Evolutionary conservation across 306 rosid species (phyloP).

Genomic region (Dalbergia cochinchinensis): DNA sequence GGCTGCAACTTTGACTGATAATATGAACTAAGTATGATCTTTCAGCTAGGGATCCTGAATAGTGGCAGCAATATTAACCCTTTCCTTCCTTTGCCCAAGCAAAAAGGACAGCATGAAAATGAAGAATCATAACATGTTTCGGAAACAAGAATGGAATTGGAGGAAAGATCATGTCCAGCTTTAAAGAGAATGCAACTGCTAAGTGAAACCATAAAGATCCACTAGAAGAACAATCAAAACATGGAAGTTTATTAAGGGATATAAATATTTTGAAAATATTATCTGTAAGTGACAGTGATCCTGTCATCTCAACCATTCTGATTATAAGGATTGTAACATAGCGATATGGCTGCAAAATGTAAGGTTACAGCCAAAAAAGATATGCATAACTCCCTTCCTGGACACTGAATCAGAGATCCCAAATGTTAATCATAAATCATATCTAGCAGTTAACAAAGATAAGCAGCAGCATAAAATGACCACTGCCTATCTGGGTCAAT

Average conservation of each 20-base stretch:
- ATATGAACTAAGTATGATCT: not conserved
- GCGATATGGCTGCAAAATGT: constrained; percentile 3
- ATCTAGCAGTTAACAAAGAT: constrained; percentile 21
- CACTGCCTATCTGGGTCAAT: not conserved
- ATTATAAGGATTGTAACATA: constrained; percentile 12
- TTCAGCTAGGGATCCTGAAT: not conserved
- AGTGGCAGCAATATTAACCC: not conserved
- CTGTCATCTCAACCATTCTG: constrained; percentile 42
- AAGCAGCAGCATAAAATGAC: constrained; percentile 12
- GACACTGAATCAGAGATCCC: constrained; percentile 28
- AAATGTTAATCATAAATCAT: not conserved
- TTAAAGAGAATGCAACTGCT: not conserved
- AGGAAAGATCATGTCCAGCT: constrained; percentile 33
- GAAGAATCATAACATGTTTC: not conserved
- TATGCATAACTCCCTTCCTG: constrained; percentile 22
- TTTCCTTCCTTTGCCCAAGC: not conserved
- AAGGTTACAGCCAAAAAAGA: constrained; percentile 20
- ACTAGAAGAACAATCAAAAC: not conserved
- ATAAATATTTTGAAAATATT: constrained; percentile 8
- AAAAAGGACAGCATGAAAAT: not conserved
- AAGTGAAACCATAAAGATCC: constrained; percentile 8
- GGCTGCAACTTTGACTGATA: not conserved
- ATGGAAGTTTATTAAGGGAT: not conserved
- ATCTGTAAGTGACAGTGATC: not conserved
- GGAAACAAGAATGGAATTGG: not conserved